Evolutionary conservation across 768 basidiomycete species (phyloP).

Genomic region (Leucocoprinus sp.): DNA sequence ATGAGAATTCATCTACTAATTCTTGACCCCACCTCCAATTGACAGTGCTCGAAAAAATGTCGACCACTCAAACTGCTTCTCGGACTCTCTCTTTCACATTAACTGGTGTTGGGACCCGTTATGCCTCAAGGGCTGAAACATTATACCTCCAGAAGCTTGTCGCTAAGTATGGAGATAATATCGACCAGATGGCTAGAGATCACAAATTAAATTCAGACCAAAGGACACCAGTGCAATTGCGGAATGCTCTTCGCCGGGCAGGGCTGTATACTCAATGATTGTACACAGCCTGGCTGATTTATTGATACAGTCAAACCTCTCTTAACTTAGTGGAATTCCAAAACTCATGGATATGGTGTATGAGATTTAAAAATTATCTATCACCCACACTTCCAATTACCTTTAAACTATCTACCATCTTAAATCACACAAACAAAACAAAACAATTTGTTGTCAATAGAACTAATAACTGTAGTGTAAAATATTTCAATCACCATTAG

Average conservation of each 20-base stretch:
- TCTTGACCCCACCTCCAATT: background rate
- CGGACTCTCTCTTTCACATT: constrained; percentile 31
- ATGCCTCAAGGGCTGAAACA: constrained; percentile 62
- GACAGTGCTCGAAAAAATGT: constrained; percentile 60
- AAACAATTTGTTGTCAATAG: too few species aligned
- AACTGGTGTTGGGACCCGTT: constrained; percentile 41
- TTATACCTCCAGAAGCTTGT: constrained; percentile 61
- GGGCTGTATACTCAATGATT: constrained; percentile 18
- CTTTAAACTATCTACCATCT: too few species aligned
- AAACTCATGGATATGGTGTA: too few species aligned
- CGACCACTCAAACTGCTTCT: constrained; percentile 28
- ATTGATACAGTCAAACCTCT: too few species aligned
- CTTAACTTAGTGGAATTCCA: too few species aligned
- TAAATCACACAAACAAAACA: too few species aligned
- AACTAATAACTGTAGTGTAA: too few species aligned
- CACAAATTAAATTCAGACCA: constrained; percentile 75
- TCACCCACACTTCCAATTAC: too few species aligned
- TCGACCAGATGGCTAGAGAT: constrained; percentile 73
- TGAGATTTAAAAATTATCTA: too few species aligned
- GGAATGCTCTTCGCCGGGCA: constrained; percentile 50
- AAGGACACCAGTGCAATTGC: constrained; percentile 73
- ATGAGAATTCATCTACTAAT: too few species aligned
- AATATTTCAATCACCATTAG: too few species aligned
- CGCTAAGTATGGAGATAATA: constrained; percentile 60
- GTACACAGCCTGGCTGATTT: too few species aligned